Evolutionary conservation across 495 filamentous ascomycete genomes (phyloP), one percentile per base, ranked within the genome.

Genomic region (Aspergillus nanangensis): DNA sequence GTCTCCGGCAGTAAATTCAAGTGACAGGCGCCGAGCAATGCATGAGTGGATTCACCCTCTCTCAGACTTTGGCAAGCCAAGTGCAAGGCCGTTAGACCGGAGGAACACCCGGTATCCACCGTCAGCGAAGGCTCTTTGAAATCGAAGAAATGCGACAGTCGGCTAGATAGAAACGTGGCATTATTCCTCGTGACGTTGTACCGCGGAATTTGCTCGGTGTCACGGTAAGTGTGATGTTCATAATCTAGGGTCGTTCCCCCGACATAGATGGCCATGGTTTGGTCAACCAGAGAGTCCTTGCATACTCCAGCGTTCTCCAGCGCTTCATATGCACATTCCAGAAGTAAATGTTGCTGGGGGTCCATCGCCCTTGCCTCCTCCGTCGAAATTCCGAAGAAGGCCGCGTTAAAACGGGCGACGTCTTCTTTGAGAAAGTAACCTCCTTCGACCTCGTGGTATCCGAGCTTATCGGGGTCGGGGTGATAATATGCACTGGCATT

Each of bases 381-480:
- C 2, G 55, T 44, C 21, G 55, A 65, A 41, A 46, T 52, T 10
- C 52, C 52, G 47, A 63, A 63, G 42, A 63, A 63, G 20, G 53
- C 34, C 0, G 77, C 63, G 49, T 83, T 78, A 38, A 83, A 83
- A 3, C 60, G 57, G 13, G 62, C 60, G n/a, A 72, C 57, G 46
- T 80, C 69, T 36, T 78, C 65, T 17, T n/a, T n/a, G n/a, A 83
- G 50, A 51, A 71, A 70, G 43, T 70, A 62, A 8, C 63, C 65
- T 3, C 57, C 57, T n/a, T 36, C 18, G 13, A 45, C 42, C 15
- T 46, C 31, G 13, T 45, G 45, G 4, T 24, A 43, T 15, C 41
- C 41, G 14, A 29, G 25, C 1, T 29, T 24, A 18, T 27, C 41
- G n/a, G 41, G 41, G 11, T 27, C 27, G 8, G 38, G 31, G 20